Evolutionary conservation across 140 eudicot species (phyloP).

Genomic region (Erigeron philadelphicus): DNA sequence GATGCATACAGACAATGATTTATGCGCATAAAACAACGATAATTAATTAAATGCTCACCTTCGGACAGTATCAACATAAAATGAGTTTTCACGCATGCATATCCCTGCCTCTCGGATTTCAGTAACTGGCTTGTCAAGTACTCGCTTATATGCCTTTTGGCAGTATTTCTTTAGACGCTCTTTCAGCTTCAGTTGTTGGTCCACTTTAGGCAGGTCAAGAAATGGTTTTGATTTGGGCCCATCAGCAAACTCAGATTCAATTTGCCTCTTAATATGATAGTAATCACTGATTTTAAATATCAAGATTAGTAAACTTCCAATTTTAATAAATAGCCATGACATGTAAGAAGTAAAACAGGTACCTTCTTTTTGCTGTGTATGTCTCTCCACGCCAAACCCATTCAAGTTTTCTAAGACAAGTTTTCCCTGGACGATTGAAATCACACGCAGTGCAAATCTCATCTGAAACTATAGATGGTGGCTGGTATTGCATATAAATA

Average conservation of each 20-base stretch:
- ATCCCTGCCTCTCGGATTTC: conserved; percentile 95
- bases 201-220: conserved; percentile 83
- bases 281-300: conserved; percentile 60
- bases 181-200: conserved; percentile 81
- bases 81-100: conserved; percentile 98
- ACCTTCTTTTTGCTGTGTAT: conserved; percentile 98
- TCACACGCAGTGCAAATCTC: conserved; percentile 99
- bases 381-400: conserved; percentile 99
- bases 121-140: conserved; percentile 73
- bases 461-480: conserved; percentile 95
- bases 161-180: conserved; percentile 91
- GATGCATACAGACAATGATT: conserved; percentile 2
- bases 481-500: conserved; percentile 46
- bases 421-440: conserved; percentile 95
- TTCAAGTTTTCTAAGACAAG: conserved; percentile 91
- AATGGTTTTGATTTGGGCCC: conserved; percentile 61
- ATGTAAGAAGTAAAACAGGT: conserved; percentile 15
- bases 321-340: conserved; percentile 18
- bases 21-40: background rate
- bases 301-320: background rate
- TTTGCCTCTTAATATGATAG: conserved; percentile 92
- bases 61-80: conserved; percentile 97
- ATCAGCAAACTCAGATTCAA: conserved; percentile 88
- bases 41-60: conserved; percentile 48
- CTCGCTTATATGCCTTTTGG: conserved; percentile 97